Evolutionary conservation across 2,329 filamentous ascomycete genomes (phyloP).

Genomic region (Exophiala spinifera): DNA sequence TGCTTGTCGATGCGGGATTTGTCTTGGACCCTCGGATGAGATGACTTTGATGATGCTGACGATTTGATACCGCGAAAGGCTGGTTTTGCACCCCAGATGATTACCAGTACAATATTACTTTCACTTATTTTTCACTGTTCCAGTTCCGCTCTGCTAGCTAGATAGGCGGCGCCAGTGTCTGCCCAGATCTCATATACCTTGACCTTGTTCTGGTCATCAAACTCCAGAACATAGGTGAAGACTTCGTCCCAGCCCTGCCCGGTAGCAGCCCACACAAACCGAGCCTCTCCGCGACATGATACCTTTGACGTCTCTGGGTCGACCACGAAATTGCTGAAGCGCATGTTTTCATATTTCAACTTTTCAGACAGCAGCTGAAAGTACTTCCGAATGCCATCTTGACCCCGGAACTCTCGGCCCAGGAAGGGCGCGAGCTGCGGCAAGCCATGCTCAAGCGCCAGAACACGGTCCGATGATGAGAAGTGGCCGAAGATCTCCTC

Average conservation of each 20-base stretch:
- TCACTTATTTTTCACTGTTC: conserved; percentile 3
- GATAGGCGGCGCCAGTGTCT: conserved; percentile 44
- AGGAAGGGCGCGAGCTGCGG: conserved; percentile 41
- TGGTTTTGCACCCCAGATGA: background rate
- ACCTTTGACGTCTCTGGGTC: conserved; percentile 36
- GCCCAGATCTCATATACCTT: conserved; percentile 44
- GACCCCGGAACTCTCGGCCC: conserved; percentile 40
- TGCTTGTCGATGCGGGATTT: conserved; percentile 71
- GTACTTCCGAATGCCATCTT: conserved; percentile 36
- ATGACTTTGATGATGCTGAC: conserved; percentile 5
- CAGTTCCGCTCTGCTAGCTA: conserved; percentile 34
- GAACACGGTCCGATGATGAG: conserved; percentile 31
- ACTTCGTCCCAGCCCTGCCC: conserved; percentile 41
- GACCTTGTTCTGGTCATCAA: conserved; percentile 38
- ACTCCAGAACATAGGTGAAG: conserved; percentile 39
- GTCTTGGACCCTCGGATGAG: conserved; percentile 68
- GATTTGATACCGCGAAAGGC: conserved; percentile 24
- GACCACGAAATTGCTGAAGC: conserved; percentile 39
- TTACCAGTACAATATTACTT: background rate
- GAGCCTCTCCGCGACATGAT: conserved; percentile 35
- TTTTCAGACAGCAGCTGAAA: conserved; percentile 35
- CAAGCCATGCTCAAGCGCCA: conserved; percentile 42
- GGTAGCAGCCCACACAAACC: conserved; percentile 36
- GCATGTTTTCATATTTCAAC: conserved; percentile 38
- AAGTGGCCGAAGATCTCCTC: conserved; percentile 36